phyloP scores from a whole-genome alignment of 1,139 yeast species.

The Kodamaea suecica region DNA sequence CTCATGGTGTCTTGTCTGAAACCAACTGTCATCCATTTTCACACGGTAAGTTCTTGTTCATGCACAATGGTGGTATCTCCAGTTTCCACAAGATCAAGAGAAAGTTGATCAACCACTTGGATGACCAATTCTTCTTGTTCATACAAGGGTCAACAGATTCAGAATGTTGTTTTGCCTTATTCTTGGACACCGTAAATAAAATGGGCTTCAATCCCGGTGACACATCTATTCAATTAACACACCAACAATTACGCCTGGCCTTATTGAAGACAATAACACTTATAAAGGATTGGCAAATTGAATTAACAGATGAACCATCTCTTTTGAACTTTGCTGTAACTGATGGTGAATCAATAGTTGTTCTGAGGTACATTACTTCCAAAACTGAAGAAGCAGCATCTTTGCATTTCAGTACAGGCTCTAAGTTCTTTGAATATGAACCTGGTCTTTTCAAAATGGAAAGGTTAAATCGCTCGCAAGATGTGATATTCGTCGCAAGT shows the following conservation, averaged over 20 bases:
- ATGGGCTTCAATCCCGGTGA: constrained; percentile 72
- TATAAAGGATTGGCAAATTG: constrained; percentile 64
- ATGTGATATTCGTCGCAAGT: constrained; percentile 92
- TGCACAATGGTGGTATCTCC: constrained; percentile 95
- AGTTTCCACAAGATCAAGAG: constrained; percentile 73
- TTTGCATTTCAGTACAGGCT: constrained; percentile 89
- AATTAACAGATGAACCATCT: constrained; percentile 65
- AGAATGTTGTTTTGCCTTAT: constrained; percentile 91
- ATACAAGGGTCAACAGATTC: constrained; percentile 95
- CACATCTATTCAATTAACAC: constrained; percentile 36
- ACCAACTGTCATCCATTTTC: constrained; percentile 96
- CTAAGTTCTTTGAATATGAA: constrained; percentile 81
- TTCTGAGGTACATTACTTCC: constrained; percentile 84
- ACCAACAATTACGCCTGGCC: constrained; percentile 63
- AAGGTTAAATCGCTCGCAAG: constrained; percentile 85
- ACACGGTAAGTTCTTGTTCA: constrained; percentile 82
- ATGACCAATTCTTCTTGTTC: constrained; percentile 72
- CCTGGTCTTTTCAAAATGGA: constrained; percentile 95
- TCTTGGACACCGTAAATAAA: constrained; percentile 68
- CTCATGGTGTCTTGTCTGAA: constrained; percentile 90
- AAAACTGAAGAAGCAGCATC: constrained; percentile 95
- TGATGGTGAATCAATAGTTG: constrained; percentile 87
- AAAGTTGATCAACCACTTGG: constrained; percentile 63
- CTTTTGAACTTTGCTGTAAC: constrained; percentile 91
- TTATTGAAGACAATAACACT: constrained; percentile 68